Conservation (phyloP, 495 filamentous ascomycete species). For the Penicillium taxi region DNA sequence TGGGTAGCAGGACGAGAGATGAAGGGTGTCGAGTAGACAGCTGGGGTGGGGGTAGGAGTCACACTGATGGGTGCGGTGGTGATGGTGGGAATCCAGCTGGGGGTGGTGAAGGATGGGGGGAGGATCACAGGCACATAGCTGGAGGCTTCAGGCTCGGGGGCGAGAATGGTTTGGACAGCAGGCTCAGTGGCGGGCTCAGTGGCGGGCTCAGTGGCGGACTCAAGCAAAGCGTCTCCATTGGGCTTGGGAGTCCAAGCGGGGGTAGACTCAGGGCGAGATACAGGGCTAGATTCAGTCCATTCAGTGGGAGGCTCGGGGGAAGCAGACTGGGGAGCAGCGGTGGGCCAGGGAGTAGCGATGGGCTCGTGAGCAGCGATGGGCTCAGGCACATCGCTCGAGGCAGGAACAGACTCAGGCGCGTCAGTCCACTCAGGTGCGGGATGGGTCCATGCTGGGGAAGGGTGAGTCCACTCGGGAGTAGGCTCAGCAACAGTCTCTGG, state of each 20-base stretch:
- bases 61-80: constrained; percentile 12
- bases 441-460: constrained; percentile 15
- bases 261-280: no score
- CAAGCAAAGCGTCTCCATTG: no score
- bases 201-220: constrained; percentile 1
- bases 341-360: no score
- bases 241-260: neutral
- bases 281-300: no score
- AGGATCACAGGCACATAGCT: constrained; percentile 12
- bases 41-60: constrained; percentile 5
- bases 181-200: neutral
- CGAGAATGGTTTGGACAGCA: constrained; percentile 11
- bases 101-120: constrained; percentile 14
- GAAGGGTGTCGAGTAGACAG: constrained; percentile 16
- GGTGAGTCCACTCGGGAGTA: constrained; percentile 1
- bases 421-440: constrained; percentile 14
- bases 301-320: neutral
- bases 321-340: neutral
- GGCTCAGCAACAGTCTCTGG: constrained; percentile 8
- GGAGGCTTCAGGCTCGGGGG: constrained; percentile 5
- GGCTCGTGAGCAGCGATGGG: no score
- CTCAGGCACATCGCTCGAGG: constrained; percentile 8
- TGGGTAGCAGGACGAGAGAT: constrained; percentile 16
- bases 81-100: constrained; percentile 11
- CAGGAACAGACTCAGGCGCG: constrained; percentile 14